Base-by-base conservation (phyloP, 305 asterid genomes). In the Rubia peregrina region DNA sequence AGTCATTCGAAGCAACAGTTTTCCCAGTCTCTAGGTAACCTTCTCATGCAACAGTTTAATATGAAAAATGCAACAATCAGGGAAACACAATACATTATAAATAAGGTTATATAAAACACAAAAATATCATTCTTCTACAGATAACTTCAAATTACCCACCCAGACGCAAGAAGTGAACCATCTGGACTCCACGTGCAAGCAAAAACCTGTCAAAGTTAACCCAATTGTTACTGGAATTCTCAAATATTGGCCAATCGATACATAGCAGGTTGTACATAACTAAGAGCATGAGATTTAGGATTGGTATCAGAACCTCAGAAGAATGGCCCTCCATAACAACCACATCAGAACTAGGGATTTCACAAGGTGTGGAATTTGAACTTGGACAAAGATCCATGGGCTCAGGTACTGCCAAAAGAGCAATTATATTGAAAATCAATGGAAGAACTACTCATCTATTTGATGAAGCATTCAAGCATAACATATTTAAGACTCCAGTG, bases 131-230 rank as follows among this genome's bases (percentile, higher is more conserved):
- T 24, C 70, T 38, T 7, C 22, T 9, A 74, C 33, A 62, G 44
- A 67, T 40, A 71, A 77, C 75, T 63, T 59, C 49, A 42, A 33
- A 51, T 74, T 76, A 80, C 96, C 71, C 71, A 93, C 98, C 98
- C 98, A 73, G 98, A 89, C 71, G 98, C 98, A 83, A 93, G 96
- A 83, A 93, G 90, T 73, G 96, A 84, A 75, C 96, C 96, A 51
- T 83, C 68, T 44, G 98, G 96, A 76, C 90, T 87, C 98, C 98
- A 93, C 12, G 97, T 90, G 83, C 98, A 93, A 16, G 98, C 97
- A 86, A 89, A 91, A 79, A 93, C 98, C 98, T 93, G 88, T 59
- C 77, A 80, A 65, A 78, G 59, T 17, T 22, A 66, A 73, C 38
- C 48, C 49, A 62, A 46, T 11, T 26, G 49, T 26, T 60, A 65